These are phyloP conservation scores for Sugiyamaella sp. DNA, from an alignment of 1,139 yeast genomes.

Conservation along the genomic window DNA sequence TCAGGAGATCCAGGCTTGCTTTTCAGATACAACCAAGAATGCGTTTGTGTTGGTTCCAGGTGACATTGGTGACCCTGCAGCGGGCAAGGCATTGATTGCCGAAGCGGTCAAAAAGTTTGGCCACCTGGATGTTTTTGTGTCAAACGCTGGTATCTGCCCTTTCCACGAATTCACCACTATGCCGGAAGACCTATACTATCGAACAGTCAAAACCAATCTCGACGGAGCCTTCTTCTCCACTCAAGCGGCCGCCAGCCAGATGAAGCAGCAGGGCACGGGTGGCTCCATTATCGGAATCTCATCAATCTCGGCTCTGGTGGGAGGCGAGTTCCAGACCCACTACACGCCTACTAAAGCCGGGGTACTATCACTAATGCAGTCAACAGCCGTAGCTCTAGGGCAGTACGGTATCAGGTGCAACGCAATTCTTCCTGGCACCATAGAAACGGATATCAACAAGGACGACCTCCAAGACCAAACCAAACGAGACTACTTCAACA, in stretches of 20 bases:
- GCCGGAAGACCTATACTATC: conserved; percentile 44
- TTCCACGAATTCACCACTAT: conserved; percentile 47
- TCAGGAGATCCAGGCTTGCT: conserved; percentile 35
- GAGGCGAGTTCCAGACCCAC: conserved; percentile 44
- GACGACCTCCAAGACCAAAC: conserved; percentile 49
- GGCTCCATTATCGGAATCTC: conserved; percentile 49
- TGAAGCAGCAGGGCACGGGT: conserved; percentile 51
- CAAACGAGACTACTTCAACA: conserved; percentile 40
- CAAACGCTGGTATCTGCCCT: conserved; percentile 52
- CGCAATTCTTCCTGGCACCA: conserved; percentile 51
- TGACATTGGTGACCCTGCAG: conserved; percentile 47
- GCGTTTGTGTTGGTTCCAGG: conserved; percentile 47
- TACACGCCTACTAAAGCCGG: conserved; percentile 55
- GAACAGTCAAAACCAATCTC: conserved; percentile 48
- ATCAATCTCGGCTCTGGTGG: conserved; percentile 44
- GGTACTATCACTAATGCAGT: conserved; percentile 50
- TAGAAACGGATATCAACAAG: conserved; percentile 47
- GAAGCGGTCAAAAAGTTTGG: conserved; percentile 47
- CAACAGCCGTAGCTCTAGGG: conserved; percentile 50
- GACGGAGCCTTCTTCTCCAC: conserved; percentile 51
- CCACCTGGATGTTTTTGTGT: conserved; percentile 48
- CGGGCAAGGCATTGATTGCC: conserved; percentile 43
- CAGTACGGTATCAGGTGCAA: conserved; percentile 39
- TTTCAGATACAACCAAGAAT: conserved; percentile 18
- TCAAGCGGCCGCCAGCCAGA: conserved; percentile 52